These are phyloP conservation scores for Colletotrichum sp. DNA, from an alignment of 2,329 filamentous ascomycete species.

Conservation along the genomic window DNA sequence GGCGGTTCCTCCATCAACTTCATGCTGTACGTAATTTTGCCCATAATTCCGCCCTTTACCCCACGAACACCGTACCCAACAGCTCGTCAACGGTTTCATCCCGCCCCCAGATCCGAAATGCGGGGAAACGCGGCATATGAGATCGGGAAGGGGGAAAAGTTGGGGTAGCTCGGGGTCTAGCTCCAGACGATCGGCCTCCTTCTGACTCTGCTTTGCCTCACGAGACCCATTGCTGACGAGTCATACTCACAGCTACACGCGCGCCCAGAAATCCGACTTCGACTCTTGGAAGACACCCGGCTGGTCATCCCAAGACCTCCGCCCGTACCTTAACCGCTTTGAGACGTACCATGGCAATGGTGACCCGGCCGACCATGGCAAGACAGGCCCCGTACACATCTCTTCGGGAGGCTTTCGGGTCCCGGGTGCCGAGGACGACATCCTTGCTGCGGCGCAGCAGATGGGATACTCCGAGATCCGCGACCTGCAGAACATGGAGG, in stretches of 20 bases:
- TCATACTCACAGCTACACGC: conserved; percentile 39
- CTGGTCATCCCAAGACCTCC: conserved; percentile 55
- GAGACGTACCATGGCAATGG: conserved; percentile 30
- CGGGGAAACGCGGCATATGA: neutral
- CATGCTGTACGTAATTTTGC: conserved; percentile 35
- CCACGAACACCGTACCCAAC: neutral
- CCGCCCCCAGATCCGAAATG: neutral
- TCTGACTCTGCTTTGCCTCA: neutral
- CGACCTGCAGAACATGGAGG: conserved; percentile 54
- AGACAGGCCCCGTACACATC: conserved; percentile 52
- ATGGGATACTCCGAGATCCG: conserved; percentile 52
- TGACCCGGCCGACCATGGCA: conserved; percentile 42
- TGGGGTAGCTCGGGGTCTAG: neutral
- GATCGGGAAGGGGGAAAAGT: neutral
- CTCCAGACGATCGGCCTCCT: neutral
- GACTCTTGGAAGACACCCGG: conserved; percentile 58
- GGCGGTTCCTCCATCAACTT: conserved; percentile 56
- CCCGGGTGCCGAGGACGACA: conserved; percentile 41
- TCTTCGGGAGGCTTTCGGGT: conserved; percentile 49
- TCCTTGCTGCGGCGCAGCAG: conserved; percentile 47
- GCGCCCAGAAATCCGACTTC: conserved; percentile 50
- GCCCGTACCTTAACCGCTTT: conserved; percentile 52
- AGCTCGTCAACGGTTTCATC: neutral
- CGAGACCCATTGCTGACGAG: neutral
- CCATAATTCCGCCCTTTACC: neutral